Evolutionary conservation across 2,329 filamentous ascomycete species (phyloP).

Genomic region (Colletotrichum liaoningense): DNA sequence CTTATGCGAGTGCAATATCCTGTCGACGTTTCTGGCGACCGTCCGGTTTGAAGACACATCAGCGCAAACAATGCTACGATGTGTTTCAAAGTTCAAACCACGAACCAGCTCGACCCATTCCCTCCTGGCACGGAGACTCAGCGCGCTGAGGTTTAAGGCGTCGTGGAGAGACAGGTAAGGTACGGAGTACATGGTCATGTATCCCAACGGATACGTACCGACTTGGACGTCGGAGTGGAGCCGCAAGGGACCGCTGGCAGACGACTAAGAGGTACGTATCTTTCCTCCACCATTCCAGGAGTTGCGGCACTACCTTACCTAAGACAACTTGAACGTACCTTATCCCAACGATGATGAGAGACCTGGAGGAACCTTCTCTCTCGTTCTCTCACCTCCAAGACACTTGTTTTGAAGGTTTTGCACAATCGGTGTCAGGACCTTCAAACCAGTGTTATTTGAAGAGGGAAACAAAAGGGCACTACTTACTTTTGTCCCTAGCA

Average conservation of each 20-base stretch:
- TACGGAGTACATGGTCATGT: background rate
- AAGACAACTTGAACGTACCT: background rate
- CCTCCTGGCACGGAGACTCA: slow-evolving; percentile 8
- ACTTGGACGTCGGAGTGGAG: slow-evolving; percentile 20
- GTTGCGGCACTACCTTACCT: background rate
- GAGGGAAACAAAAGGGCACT: too few species aligned
- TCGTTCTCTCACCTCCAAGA: background rate
- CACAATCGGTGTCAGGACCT: too few species aligned
- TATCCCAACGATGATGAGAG: slow-evolving; percentile 5
- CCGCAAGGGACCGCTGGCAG: slow-evolving; percentile 27
- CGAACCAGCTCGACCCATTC: slow-evolving; percentile 13
- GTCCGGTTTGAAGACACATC: slow-evolving; percentile 34
- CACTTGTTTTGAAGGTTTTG: background rate
- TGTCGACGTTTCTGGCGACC: slow-evolving; percentile 31
- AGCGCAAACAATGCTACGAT: slow-evolving; percentile 33
- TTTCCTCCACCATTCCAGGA: background rate
- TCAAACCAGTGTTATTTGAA: too few species aligned
- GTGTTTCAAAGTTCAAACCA: slow-evolving; percentile 36
- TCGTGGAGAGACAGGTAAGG: background rate
- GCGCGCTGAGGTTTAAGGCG: slow-evolving; percentile 3
- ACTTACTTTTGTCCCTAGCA: background rate
- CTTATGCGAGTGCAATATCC: slow-evolving; percentile 11
- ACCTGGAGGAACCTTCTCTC: background rate
- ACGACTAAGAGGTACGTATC: slow-evolving; percentile 11
- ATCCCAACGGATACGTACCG: background rate